Evolutionary conservation across 352 stramenopile species (phyloP), one percentile per base, ranked within the genome.

Genomic region (Phytopythium aichiense): DNA sequence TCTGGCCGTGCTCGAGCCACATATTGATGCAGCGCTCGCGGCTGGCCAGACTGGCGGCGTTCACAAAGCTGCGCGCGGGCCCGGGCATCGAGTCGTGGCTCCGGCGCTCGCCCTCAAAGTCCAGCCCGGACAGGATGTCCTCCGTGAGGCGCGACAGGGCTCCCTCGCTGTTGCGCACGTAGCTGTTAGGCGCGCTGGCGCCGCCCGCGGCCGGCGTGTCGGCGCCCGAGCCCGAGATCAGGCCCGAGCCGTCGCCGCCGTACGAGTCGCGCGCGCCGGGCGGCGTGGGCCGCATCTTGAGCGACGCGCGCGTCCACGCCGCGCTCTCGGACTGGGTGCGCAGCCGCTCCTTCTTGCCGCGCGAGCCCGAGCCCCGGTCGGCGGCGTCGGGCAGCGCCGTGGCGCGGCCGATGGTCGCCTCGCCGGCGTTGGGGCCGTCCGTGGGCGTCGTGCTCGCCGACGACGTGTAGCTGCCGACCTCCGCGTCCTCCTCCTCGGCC

Each of bases 271-370:
- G 61, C 20, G 71, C 13, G 5, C n/a, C 50, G 15, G 64, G 63
- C 4, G 70, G 65, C 5, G 68, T 74, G 22, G 75, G 70, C 31
- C 69, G 58, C 84, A 92, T 91, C 51, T 72, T 72, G 31, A 92
- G 67, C 43, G 79, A 91, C 15, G 84, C 76, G 67, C 84, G 74
- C 28, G 81, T 84, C 84, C 84, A 93, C 33, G 73, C 79, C 0
- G 84, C 80, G 49, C 84, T 85, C 60, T 93, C 84, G 0, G 81
- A 91, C 65, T 91, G 84, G 23, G 84, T 93, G n/a, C 84, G 84
- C 46, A 83, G 50, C 23, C 82, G 76, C 65, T 84, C 78, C 61
- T 91, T 89, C 53, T 77, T 75, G 58, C 55, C 28, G 15, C 55
- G 37, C 23, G 55, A 28, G 18, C 42, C 16, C 4, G 33, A 28